phyloP scores from a whole-genome alignment of 495 filamentous ascomycete species.

The Thozetella sp. region DNA sequence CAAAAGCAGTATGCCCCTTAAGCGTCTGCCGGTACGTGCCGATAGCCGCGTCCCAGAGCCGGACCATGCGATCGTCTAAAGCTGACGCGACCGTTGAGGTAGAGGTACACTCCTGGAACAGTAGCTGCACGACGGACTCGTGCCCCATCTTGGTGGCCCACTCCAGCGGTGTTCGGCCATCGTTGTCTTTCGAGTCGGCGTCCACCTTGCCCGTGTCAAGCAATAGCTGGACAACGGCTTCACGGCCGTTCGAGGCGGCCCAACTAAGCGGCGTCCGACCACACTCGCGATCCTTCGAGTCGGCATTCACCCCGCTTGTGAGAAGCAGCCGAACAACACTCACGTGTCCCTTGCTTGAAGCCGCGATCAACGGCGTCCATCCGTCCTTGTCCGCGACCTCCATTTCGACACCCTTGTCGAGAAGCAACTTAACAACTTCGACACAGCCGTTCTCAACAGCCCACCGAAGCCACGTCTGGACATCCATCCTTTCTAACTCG shows the following conservation, averaged over 20 bases:
- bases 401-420: background rate
- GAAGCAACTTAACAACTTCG: background rate
- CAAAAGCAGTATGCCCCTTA: no score
- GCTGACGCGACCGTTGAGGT: background rate
- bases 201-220: background rate
- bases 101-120: background rate
- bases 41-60: no score
- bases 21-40: no score
- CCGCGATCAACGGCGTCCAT: background rate
- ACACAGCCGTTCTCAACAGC: background rate
- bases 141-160: slow-evolving; percentile 18
- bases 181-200: no score
- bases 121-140: slow-evolving; percentile 27
- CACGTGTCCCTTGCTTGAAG: background rate
- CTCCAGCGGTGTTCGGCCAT: background rate
- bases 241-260: background rate
- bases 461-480: background rate
- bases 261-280: background rate
- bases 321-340: background rate
- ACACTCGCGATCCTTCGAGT: background rate
- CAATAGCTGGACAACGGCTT: background rate
- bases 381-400: background rate
- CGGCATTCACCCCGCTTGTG: background rate
- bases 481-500: background rate
- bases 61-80: no score